A percentile compares a stretch with the other conserved stretches of the same genome.
Conservation (phyloP, 495 filamentous ascomycete species). For the Hypoxylon intermedium region DNA sequence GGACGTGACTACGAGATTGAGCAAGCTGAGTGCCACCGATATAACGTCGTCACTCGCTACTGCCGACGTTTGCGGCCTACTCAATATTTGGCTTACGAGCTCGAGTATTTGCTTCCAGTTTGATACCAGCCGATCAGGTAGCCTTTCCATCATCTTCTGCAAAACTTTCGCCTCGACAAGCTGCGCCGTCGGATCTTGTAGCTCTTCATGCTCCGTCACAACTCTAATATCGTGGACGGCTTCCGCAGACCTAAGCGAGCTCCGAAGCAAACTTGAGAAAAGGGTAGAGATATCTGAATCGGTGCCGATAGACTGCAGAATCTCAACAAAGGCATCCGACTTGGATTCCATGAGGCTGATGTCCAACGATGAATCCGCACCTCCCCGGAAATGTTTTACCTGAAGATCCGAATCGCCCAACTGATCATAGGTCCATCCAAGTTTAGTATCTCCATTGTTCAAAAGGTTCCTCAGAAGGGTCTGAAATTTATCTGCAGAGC, state of each 20-base stretch:
- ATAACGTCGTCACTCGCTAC: slow-evolving; percentile 60
- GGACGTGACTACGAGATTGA: slow-evolving; percentile 71
- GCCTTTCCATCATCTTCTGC: slow-evolving; percentile 69
- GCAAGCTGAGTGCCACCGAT: slow-evolving; percentile 67
- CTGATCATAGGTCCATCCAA: slow-evolving; percentile 49
- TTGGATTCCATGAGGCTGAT: slow-evolving; percentile 37
- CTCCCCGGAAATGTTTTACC: slow-evolving; percentile 23
- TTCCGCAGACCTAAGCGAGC: slow-evolving; percentile 59
- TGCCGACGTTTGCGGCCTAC: slow-evolving; percentile 58
- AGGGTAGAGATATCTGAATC: slow-evolving; percentile 66
- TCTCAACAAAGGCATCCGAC: slow-evolving; percentile 59
- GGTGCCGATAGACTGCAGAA: slow-evolving; percentile 60
- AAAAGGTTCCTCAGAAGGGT: slow-evolving; percentile 51
- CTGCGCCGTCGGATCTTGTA: slow-evolving; percentile 53
- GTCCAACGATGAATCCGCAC: slow-evolving; percentile 17
- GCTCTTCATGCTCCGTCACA: slow-evolving; percentile 41
- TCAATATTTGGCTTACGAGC: slow-evolving; percentile 68
- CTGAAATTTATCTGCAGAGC: slow-evolving; percentile 50
- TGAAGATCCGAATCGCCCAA: slow-evolving; percentile 38
- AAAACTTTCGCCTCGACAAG: slow-evolving; percentile 69
- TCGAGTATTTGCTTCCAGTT: slow-evolving; percentile 49
- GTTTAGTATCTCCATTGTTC: slow-evolving; percentile 46
- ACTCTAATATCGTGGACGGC: slow-evolving; percentile 35
- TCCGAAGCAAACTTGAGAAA: slow-evolving; percentile 68
- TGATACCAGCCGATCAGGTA: slow-evolving; percentile 58